Evolutionary conservation across 2,329 filamentous ascomycete species (phyloP).

Genomic region (Furcasterigmium furcatum): DNA sequence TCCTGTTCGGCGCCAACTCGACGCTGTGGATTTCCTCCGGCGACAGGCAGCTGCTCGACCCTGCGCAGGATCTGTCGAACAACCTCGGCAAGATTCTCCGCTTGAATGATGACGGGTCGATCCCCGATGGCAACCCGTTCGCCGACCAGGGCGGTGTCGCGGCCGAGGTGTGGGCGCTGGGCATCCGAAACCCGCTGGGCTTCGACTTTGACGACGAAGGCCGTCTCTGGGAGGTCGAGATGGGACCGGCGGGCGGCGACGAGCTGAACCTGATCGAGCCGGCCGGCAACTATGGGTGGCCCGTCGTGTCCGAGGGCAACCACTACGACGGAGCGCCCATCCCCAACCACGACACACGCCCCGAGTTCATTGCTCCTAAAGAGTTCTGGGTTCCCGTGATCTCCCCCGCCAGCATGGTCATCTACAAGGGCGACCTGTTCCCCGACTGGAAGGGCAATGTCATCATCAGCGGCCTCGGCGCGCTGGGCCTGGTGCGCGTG

Average conservation of each 20-base stretch:
- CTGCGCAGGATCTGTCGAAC: slow-evolving; percentile 23
- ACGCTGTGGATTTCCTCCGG: slow-evolving; percentile 27
- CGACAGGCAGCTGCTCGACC: slow-evolving; percentile 26
- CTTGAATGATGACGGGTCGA: slow-evolving; percentile 27
- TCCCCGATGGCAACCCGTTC: slow-evolving; percentile 26
- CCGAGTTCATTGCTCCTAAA: slow-evolving; percentile 25
- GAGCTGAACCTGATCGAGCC: slow-evolving; percentile 29
- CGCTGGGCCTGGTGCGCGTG: slow-evolving; percentile 22
- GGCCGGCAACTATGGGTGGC: slow-evolving; percentile 30
- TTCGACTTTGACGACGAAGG: slow-evolving; percentile 28
- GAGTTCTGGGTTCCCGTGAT: slow-evolving; percentile 28
- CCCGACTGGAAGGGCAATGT: slow-evolving; percentile 26
- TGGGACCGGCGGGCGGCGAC: slow-evolving; percentile 29
- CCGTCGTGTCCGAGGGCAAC: slow-evolving; percentile 24
- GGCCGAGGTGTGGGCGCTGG: slow-evolving; percentile 26
- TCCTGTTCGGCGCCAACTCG: slow-evolving; percentile 24
- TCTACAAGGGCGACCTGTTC: slow-evolving; percentile 29
- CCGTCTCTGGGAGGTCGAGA: slow-evolving; percentile 30
- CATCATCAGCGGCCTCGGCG: slow-evolving; percentile 24
- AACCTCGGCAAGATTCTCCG: slow-evolving; percentile 30
- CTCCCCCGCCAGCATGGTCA: slow-evolving; percentile 27
- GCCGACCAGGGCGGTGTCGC: slow-evolving; percentile 21
- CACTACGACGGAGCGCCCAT: slow-evolving; percentile 27
- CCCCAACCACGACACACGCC: slow-evolving; percentile 24
- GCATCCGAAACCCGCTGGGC: slow-evolving; percentile 28